Conservation (phyloP, 2,329 filamentous ascomycete species). For the Trematosphaeria pertusa region DNA sequence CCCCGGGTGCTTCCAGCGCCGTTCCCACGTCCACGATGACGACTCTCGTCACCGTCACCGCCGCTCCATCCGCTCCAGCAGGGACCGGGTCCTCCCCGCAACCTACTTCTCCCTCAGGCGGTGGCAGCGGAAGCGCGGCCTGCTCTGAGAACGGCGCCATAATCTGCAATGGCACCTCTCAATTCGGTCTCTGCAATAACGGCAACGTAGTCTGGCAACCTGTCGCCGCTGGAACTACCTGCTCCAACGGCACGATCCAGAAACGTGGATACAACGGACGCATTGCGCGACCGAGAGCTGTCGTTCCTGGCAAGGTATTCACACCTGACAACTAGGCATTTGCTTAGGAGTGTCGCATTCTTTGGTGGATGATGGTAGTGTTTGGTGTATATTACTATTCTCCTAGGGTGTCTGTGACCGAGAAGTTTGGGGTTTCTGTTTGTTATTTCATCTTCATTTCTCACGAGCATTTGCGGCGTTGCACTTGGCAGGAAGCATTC, state of each 20-base stretch:
- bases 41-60: constrained; percentile 39
- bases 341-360: not conserved
- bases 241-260: constrained; percentile 49
- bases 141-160: constrained; percentile 45
- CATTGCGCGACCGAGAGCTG: constrained; percentile 30
- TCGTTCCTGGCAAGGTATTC: not conserved
- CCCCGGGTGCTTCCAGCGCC: constrained; percentile 37
- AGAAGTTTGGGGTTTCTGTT: constrained; percentile 4
- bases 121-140: constrained; percentile 20
- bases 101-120: constrained; percentile 19
- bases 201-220: constrained; percentile 50
- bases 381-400: constrained; percentile 12
- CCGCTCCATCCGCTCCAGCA: constrained; percentile 20
- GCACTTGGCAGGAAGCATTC: not conserved
- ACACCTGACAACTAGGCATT: constrained; percentile 8
- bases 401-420: constrained; percentile 10
- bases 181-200: constrained; percentile 54
- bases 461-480: constrained; percentile 6
- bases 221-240: constrained; percentile 54
- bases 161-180: constrained; percentile 48
- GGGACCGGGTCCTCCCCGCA: constrained; percentile 19
- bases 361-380: constrained; percentile 5
- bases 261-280: constrained; percentile 43
- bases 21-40: constrained; percentile 29
- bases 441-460: constrained; percentile 1